A percentile compares a stretch with the other conserved stretches of the same genome.
These are phyloP conservation scores for Penicillium canariense DNA, from an alignment of 495 filamentous ascomycete species.

Conservation along the genomic window DNA sequence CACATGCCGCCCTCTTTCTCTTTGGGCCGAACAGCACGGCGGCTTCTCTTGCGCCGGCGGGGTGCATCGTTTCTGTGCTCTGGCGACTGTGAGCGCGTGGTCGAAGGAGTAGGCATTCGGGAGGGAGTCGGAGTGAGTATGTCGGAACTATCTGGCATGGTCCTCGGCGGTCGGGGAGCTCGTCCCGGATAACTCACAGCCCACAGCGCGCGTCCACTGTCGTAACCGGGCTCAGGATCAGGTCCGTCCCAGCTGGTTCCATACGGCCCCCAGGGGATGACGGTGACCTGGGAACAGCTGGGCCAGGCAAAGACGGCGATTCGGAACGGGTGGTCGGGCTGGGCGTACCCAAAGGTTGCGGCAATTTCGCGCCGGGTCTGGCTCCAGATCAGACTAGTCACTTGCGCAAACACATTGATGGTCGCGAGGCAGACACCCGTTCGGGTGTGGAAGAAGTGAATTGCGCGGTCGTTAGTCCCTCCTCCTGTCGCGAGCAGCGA, in stretches of 20 bases:
- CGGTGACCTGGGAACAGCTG: conserved; percentile 81
- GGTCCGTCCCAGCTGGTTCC: conserved; percentile 71
- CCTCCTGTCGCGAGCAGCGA: conserved; percentile 88
- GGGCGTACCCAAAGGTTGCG: conserved; percentile 93
- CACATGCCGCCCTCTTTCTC: conserved; percentile 52
- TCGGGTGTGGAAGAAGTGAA: conserved; percentile 90
- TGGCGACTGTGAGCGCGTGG: not conserved
- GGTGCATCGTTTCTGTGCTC: not conserved
- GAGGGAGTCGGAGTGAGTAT: conserved; percentile 5
- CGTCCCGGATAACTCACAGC: conserved; percentile 49
- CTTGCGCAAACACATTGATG: conserved; percentile 89
- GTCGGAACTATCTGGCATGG: conserved; percentile 8
- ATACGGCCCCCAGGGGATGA: conserved; percentile 84
- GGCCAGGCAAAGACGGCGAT: conserved; percentile 97
- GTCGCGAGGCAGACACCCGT: conserved; percentile 84
- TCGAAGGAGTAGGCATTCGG: not conserved
- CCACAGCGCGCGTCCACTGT: conserved; percentile 46
- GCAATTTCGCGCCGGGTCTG: conserved; percentile 80
- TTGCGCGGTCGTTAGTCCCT: conserved; percentile 88
- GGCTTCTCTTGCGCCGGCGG: not conserved
- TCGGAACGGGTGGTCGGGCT: conserved; percentile 85
- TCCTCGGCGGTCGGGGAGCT: conserved; percentile 20
- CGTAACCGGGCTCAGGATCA: conserved; percentile 17
- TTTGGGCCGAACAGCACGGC: conserved; percentile 31
- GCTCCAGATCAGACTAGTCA: conserved; percentile 91